A percentile compares a stretch with the other conserved stretches of the same genome.
These are phyloP conservation scores for Flueggea neowawraea DNA, from an alignment of 441 rosid genomes.

Conservation along the genomic window DNA sequence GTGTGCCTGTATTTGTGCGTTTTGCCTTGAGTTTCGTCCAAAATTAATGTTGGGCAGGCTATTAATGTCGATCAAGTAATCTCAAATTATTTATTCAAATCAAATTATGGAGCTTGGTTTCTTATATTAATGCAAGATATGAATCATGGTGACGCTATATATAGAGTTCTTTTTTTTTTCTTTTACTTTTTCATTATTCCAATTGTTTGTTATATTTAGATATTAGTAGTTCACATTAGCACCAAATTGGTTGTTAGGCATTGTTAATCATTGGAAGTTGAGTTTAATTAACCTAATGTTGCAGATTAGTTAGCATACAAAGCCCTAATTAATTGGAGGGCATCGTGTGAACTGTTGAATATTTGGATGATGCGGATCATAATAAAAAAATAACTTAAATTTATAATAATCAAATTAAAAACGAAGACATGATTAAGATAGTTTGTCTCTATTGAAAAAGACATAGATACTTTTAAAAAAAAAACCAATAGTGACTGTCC, in stretches of 20 bases:
- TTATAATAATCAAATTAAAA: constrained; percentile 14
- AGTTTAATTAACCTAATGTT: constrained; percentile 19
- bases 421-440: constrained; percentile 16
- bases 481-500: constrained; percentile 1
- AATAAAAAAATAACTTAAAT: constrained; percentile 13
- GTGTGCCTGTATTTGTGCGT: no score
- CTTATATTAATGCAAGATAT: no score
- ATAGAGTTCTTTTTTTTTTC: no score
- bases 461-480: constrained; percentile 1
- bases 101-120: no score
- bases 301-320: constrained; percentile 25
- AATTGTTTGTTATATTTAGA: no score
- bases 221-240: constrained; percentile 1
- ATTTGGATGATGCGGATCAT: constrained; percentile 14
- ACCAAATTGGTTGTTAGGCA: constrained; percentile 13
- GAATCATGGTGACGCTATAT: no score
- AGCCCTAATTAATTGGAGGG: constrained; percentile 4
- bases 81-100: no score
- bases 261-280: constrained; percentile 23
- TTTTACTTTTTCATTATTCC: neutral
- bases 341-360: neutral
- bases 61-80: no score
- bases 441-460: constrained; percentile 1
- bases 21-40: no score
- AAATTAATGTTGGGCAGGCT: no score